Evolutionary conservation across 148 eudicot species (phyloP), one percentile per base, ranked within the genome.

Genomic region (Drosera capensis): DNA sequence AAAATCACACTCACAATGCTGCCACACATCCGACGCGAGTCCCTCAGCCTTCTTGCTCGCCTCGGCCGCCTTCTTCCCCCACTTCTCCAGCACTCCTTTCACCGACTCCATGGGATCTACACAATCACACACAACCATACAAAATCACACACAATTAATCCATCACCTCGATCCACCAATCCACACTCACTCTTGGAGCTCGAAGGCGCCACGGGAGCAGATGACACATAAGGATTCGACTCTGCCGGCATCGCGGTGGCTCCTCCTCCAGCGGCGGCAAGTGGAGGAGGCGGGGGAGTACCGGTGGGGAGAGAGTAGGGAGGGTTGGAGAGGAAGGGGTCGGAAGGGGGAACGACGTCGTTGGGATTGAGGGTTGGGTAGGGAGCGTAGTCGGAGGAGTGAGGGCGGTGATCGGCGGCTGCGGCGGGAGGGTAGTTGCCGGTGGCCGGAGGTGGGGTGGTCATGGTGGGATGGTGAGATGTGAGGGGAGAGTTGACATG

Each of bases 1-100:
- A n/a, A n/a, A n/a, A n/a, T n/a, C n/a, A 31, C 3, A 70, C 80
- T 68, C 49, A 88, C 96, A 65, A 64, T 88, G 94, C 66, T 88
- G 96, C 96, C 94, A 88, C 77, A 80, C 70, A 55, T 83, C 68
- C 39, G 92, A 94, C 59, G 96, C 90, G 54, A 83, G 75, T 68
- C 71, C 83, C 57, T 73, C 72, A 13, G 83, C 81, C 64, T 77
- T 80, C 65, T 57, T 77, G 7, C 86, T 64, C 0, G 94, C 92
- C 53, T 83, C 94, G 5, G 92, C 74, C 14, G 96, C 96, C 49
- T 60, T 73, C 84, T 83, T 88, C 14, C 92, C 86, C 86, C 81
- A 88, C 56, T 63, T 74, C 17, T 79, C 86, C 3, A 83, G 58
- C 71, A 63, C 94, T 54, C 69, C 94, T 67, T 75, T 88, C 55